Conservation (phyloP, 78 protist genomes). For the Emiliania huxleyi region DNA sequence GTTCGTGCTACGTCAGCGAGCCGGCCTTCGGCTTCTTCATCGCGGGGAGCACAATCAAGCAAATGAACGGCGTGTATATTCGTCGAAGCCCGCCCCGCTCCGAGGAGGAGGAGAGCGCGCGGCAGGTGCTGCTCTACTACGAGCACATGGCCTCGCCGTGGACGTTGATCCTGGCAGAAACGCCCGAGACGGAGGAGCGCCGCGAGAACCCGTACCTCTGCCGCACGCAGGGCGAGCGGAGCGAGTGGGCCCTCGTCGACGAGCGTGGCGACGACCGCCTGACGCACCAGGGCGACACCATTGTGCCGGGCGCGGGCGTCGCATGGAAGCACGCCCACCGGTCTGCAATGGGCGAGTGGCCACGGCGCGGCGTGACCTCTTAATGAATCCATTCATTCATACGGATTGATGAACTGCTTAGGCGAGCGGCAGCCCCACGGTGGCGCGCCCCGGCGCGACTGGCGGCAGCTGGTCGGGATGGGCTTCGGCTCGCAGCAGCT, state of each 20-base stretch:
- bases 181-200: neutral
- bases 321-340: neutral
- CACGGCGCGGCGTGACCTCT: too few species aligned
- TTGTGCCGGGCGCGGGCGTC: slow-evolving; percentile 28
- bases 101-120: neutral
- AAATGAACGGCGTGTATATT: neutral
- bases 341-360: too few species aligned
- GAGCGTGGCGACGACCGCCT: neutral
- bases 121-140: neutral
- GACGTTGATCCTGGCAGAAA: neutral
- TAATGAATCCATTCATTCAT: too few species aligned
- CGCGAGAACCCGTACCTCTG: neutral
- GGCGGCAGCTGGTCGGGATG: too few species aligned
- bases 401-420: too few species aligned
- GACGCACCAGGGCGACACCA: neutral
- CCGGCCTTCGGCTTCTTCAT: slow-evolving; percentile 12
- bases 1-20: slow-evolving; percentile 16
- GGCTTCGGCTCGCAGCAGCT: too few species aligned
- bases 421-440: too few species aligned
- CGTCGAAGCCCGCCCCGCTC: neutral
- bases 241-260: neutral
- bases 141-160: neutral
- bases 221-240: neutral
- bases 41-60: neutral
- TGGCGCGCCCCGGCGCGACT: too few species aligned